A percentile compares a stretch with the other conserved stretches of the same genome.
Conservation (phyloP, 495 filamentous ascomycete genomes). For the Sphaerosporella brunnea region DNA sequence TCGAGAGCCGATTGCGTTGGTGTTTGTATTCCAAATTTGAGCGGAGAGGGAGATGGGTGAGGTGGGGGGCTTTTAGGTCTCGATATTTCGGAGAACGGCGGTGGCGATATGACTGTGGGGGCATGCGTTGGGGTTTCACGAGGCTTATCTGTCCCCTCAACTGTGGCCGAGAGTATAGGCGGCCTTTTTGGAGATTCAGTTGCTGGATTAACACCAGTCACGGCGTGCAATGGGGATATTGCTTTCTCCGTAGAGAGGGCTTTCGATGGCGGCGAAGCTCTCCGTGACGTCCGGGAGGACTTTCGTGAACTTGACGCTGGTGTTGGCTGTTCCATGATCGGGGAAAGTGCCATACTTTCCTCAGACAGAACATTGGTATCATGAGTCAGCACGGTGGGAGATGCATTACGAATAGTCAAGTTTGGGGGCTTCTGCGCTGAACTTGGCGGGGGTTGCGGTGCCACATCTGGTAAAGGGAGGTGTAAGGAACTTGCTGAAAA, state of each 20-base stretch:
- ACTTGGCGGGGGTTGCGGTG: background rate
- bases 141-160: background rate
- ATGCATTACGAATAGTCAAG: conserved; percentile 2
- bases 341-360: background rate
- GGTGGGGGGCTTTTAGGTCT: conserved; percentile 1
- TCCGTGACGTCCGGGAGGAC: background rate
- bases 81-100: background rate
- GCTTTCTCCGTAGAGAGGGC: too few species aligned
- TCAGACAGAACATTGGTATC: too few species aligned
- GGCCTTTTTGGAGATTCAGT: too few species aligned
- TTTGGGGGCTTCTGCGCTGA: background rate
- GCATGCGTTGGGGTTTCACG: background rate
- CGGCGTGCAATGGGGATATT: too few species aligned
- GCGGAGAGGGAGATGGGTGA: background rate
- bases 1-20: conserved; percentile 16
- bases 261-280: too few species aligned
- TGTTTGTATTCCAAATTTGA: conserved; percentile 8
- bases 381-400: background rate
- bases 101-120: too few species aligned
- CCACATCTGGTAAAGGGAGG: background rate
- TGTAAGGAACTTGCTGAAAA: conserved; percentile 3
- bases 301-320: background rate
- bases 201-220: too few species aligned
- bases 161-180: too few species aligned
- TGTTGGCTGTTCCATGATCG: conserved; percentile 2